These are phyloP conservation scores for Cutaneotrichosporon cutaneum DNA, from an alignment of 1,284 basidiomycete species.

Conservation along the genomic window DNA sequence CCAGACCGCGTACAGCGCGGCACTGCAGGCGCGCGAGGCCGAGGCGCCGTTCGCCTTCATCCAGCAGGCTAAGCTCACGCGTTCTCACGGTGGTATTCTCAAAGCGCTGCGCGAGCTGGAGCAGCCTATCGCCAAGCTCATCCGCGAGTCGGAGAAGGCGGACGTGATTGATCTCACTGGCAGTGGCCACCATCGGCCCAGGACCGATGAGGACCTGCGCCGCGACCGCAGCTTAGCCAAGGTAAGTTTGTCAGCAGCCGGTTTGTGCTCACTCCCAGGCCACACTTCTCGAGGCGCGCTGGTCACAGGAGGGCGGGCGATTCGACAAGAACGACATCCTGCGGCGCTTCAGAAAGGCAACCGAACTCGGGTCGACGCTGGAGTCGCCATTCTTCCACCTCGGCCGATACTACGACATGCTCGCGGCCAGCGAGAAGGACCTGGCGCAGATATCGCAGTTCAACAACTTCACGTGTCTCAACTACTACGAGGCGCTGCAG, in stretches of 20 bases:
- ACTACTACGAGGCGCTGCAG: conserved; percentile 72
- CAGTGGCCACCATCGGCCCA: conserved; percentile 38
- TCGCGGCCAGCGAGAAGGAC: conserved; percentile 23
- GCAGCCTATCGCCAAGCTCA: conserved; percentile 15
- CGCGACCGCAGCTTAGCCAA: conserved; percentile 60
- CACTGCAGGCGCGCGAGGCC: conserved; percentile 81
- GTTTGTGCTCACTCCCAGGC: conserved; percentile 60
- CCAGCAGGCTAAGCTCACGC: conserved; percentile 85
- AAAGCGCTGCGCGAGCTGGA: conserved; percentile 81
- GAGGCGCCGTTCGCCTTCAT: conserved; percentile 79
- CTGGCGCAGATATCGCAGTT: conserved; percentile 11
- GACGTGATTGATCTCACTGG: conserved; percentile 57
- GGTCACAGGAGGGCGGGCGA: conserved; percentile 88
- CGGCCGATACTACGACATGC: conserved; percentile 78
- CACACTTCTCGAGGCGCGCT: conserved; percentile 80
- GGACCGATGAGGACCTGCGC: conserved; percentile 54
- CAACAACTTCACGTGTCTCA: conserved; percentile 57
- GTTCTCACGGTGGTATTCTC: conserved; percentile 75
- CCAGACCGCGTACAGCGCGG: conserved; percentile 96
- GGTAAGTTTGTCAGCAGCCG: conserved; percentile 53
- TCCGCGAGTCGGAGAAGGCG: conserved; percentile 8
- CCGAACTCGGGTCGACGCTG: conserved; percentile 62
- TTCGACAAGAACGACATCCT: conserved; percentile 68
- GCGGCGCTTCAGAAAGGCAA: conserved; percentile 62
- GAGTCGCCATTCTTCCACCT: conserved; percentile 83